Evolutionary conservation across 495 filamentous ascomycete genomes (phyloP), one percentile per base, ranked within the genome.

Genomic region (Evernia prunastri): DNA sequence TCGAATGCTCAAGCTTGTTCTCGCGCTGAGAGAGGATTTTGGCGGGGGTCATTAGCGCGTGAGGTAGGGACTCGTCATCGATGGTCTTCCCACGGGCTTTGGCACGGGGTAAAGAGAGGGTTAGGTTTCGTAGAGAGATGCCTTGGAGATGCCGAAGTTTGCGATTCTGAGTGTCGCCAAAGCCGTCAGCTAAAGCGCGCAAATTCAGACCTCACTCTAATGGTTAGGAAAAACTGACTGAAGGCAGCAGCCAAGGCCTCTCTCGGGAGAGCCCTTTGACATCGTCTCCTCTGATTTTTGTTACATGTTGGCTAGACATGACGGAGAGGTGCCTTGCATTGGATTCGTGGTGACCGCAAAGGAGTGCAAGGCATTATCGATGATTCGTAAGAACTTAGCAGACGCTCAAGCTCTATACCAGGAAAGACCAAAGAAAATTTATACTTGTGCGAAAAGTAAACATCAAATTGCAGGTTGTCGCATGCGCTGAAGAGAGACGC

Each of bases 131-230:
- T 29, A 97, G 76, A 56, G 88, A 92, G 57, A 98, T 86, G 59
- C 89, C 91, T 66, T 89, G 86, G 20, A 98, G 80, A 77, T 97
- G 92, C 59, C 94, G 86, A 35, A 98, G 80, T 73, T 88, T 92
- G 68, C 92, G 86, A 72, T 95, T 96, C 85, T 95, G 69, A 18
- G 39, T 43, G 20, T 47, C 39, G 17, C 59, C 27, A 66, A 35
- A 13, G 33, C 31, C 33, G 39, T 49, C 40, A 47, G 65, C n/a
- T 47, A n/a, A 33, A 23, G 65, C 58, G 68, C 70, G 65, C 62
- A 61, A 65, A 64, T 70, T 61, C 67, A 59, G 37, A 65, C 33
- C 25, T 45, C 3, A 36, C 7, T 25, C 17, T 29, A 9, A 40
- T 17, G 1, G 37, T 17, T 36, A n/a, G n/a, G 62, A 56, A 56